phyloP scores from a whole-genome alignment of 768 basidiomycete genomes.

The Daedaleopsis nitida region DNA sequence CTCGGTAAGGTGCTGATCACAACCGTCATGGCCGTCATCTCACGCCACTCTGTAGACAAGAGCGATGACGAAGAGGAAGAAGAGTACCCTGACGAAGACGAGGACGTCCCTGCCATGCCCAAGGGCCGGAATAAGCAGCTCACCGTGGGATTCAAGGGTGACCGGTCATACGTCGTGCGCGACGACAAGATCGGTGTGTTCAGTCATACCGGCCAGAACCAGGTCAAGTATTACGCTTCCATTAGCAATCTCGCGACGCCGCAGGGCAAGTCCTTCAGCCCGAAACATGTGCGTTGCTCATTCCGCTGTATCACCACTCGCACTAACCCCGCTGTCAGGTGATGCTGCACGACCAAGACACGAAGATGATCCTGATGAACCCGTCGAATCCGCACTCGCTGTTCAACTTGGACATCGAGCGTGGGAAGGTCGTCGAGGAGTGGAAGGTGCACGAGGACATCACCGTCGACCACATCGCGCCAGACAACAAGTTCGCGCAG shows the following conservation, averaged over 20 bases:
- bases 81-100: conserved; percentile 46
- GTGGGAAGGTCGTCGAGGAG: conserved; percentile 96
- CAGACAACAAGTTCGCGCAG: conserved; percentile 92
- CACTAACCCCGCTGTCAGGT: conserved; percentile 50
- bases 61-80: conserved; percentile 35
- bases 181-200: conserved; percentile 93
- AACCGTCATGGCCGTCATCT: not conserved
- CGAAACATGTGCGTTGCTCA: conserved; percentile 65
- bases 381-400: conserved; percentile 78
- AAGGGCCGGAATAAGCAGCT: conserved; percentile 83
- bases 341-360: conserved; percentile 96
- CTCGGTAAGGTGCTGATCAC: conserved; percentile 47
- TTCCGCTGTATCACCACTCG: not conserved
- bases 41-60: conserved; percentile 15
- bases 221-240: conserved; percentile 84
- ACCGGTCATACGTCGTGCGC: conserved; percentile 90
- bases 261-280: conserved; percentile 83
- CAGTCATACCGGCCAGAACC: conserved; percentile 65
- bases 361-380: conserved; percentile 93
- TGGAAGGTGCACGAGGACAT: conserved; percentile 97
- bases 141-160: conserved; percentile 93
- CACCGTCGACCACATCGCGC: conserved; percentile 85
- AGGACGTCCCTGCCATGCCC: conserved; percentile 39
- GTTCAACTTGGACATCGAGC: conserved; percentile 90
- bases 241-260: conserved; percentile 82